Conservation (phyloP, 2,329 filamentous ascomycete species). For the Dactylellina haptotyla region DNA sequence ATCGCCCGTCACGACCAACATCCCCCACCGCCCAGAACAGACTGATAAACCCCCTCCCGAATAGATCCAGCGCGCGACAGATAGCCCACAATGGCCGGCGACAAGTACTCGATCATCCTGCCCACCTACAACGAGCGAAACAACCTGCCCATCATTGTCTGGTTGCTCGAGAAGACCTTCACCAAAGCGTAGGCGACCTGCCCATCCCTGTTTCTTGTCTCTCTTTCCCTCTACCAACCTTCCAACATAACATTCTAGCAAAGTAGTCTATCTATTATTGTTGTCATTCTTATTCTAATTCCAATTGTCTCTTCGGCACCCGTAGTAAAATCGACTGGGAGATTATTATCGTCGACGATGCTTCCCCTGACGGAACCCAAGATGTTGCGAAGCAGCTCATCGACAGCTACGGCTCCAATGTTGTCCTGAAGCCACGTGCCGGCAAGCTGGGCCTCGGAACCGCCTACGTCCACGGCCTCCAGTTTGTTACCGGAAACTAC, state of each 20-base stretch:
- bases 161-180: constrained; percentile 92
- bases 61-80: neutral
- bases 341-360: constrained; percentile 97
- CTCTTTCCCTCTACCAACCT: constrained; percentile 25
- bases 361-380: constrained; percentile 94
- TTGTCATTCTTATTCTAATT: constrained; percentile 25
- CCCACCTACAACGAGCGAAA: constrained; percentile 98
- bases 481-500: constrained; percentile 90
- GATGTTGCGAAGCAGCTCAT: constrained; percentile 89
- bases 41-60: no score
- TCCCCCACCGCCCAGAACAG: neutral
- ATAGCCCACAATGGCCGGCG: constrained; percentile 60
- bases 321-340: constrained; percentile 91
- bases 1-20: constrained; percentile 1
- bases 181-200: constrained; percentile 77
- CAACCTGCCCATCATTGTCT: constrained; percentile 95
- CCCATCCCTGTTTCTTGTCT: constrained; percentile 5
- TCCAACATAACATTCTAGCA: constrained; percentile 17
- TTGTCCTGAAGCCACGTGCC: constrained; percentile 84
- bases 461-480: constrained; percentile 92
- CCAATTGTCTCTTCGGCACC: constrained; percentile 12
- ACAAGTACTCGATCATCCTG: constrained; percentile 97
- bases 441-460: constrained; percentile 98
- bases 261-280: neutral
- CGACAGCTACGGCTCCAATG: constrained; percentile 78